These are phyloP conservation scores for Pseudozyma sp. DNA, from an alignment of 1,284 basidiomycete species.

Conservation along the genomic window DNA sequence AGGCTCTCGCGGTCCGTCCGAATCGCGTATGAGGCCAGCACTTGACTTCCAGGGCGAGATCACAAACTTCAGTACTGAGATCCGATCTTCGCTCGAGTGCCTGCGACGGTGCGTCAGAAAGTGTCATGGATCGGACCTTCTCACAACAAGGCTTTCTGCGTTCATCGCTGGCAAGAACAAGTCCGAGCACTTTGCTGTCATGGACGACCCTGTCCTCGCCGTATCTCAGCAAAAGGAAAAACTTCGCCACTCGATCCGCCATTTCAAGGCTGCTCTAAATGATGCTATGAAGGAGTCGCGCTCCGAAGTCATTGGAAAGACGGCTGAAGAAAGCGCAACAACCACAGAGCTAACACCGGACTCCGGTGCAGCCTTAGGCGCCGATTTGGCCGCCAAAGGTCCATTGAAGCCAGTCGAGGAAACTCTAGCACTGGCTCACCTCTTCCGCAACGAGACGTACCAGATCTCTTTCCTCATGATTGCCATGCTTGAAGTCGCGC, in stretches of 20 bases:
- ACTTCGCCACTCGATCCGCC: slow-evolving; percentile 25
- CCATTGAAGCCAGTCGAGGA: background rate
- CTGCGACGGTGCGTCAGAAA: slow-evolving; percentile 21
- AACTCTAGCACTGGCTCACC: slow-evolving; percentile 5
- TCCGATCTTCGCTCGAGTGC: slow-evolving; percentile 25
- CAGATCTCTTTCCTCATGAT: slow-evolving; percentile 53
- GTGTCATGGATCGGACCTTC: slow-evolving; percentile 6
- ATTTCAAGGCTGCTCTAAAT: slow-evolving; percentile 31
- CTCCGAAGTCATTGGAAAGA: slow-evolving; percentile 12
- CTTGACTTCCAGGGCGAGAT: slow-evolving; percentile 24
- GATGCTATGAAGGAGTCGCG: slow-evolving; percentile 22
- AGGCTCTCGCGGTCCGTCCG: background rate
- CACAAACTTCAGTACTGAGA: slow-evolving; percentile 22
- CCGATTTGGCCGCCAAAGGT: background rate
- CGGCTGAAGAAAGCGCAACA: background rate
- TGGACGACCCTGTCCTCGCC: slow-evolving; percentile 15
- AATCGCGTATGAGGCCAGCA: background rate
- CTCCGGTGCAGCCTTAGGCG: slow-evolving; percentile 2
- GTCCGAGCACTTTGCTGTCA: background rate
- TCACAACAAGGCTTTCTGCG: background rate
- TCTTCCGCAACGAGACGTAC: slow-evolving; percentile 55
- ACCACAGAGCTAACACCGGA: background rate
- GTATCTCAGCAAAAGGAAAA: slow-evolving; percentile 14
- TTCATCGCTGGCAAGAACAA: background rate
- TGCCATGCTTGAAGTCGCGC: slow-evolving; percentile 56